Base-by-base conservation (phyloP, 352 stramenopile species). In the Phytophthora podocarpi region DNA sequence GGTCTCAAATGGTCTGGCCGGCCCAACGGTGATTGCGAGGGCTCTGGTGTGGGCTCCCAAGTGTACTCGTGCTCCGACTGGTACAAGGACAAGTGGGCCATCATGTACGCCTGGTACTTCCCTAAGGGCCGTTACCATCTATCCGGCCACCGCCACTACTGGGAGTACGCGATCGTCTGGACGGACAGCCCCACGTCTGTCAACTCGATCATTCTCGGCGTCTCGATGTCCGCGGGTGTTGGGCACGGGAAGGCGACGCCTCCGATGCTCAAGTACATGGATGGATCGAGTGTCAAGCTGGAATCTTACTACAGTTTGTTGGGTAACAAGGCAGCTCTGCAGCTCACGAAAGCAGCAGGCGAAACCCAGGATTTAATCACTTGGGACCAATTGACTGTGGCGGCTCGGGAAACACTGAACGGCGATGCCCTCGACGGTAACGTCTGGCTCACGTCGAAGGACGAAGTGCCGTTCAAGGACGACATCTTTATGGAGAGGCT, bases 91-190 rank as follows among this genome's bases (percentile, higher is more conserved):
- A n/a, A n/a, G n/a, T n/a, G n/a, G n/a, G n/a, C n/a, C n/a, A n/a
- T n/a, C n/a, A n/a, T n/a, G n/a, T n/a, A n/a, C n/a, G n/a, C n/a
- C n/a, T n/a, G n/a, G n/a, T n/a, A n/a, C n/a, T n/a, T n/a, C n/a
- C 68, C 72, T 32, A 80, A 81, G 55, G 72, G 72, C 50, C 63
- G 50, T 47, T 56, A 59, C 45, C 59, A 16, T 18, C 15, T 47
- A 24, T 75, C 24, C 4, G 65, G 64, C 16, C 64, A 81, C 58
- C 72, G 72, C 30, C 65, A 81, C 43, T 64, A 70, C 52, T 81
- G 72, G 72, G 65, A 81, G 50, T 69, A 75, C 52, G 60, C 64
- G 3, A 64, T 82, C 2, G 70, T 78, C 5, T 82, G 72, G 72
- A 68, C 73, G 39, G 66, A 75, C 49, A 70, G 53, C 30, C 46